Evolutionary conservation across 768 basidiomycete species (phyloP), one percentile per base, ranked within the genome.

Genomic region (Termitomyces sp.): DNA sequence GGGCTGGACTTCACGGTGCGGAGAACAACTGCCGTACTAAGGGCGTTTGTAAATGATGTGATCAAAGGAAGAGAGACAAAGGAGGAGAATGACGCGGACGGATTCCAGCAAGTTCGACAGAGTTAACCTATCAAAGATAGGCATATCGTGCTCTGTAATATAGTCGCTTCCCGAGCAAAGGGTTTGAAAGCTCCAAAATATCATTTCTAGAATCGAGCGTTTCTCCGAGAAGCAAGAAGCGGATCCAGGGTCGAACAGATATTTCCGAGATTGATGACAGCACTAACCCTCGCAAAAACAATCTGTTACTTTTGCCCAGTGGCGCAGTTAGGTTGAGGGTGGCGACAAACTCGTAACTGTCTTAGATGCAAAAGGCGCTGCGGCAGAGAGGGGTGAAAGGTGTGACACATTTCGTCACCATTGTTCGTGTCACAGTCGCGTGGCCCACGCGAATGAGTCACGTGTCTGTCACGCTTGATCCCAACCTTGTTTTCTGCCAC

Each of bases 351-450:
- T 36, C 20, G 48, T 20, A 18, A 36, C 13, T 44, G 54, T 55
- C 32, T 44, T n/a, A 32, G 40, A 44, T 8, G 55, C 28, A 22
- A 49, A 28, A 39, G 28, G 20, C 20, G 20, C 38, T 56, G 3
- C 20, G 33, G n/a, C n/a, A 53, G 59, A 57, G 56, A 39, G 60
- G 28, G 24, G 35, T 18, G 7, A 49, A 60, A 35, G 35, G 32
- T 40, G 59, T 60, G 59, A 60, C 59, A 60, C 33, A 33, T 55
- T 36, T 40, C 59, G 22, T 49, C 53, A 55, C 54, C 39, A 55
- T 42, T 7, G 16, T 15, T 20, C 1, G 51, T 60, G 63, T 64
- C 63, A 61, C 60, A 36, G 44, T 54, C 63, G 42, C 60, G 63
- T 64, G 46, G 50, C 24, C 3, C 48, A n/a, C 60, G 60, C 39